A percentile compares a stretch with the other conserved stretches of the same genome.
Conservation (phyloP, 331 rosid species). For the Rhamnella rubrinervis region DNA sequence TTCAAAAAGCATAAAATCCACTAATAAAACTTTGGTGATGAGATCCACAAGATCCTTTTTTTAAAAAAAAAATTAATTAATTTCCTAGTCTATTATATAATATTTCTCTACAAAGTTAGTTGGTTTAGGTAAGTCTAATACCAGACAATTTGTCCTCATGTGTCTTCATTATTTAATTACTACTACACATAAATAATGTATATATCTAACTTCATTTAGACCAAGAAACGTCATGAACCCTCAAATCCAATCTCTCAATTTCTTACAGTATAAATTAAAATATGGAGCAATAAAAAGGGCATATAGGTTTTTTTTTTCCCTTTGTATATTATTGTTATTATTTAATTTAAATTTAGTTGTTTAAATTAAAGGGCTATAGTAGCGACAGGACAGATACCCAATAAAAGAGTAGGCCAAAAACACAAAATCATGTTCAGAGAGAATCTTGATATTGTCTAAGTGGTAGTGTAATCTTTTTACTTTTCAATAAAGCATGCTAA, state of each 20-base stretch:
- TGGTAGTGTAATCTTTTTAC: slow-evolving; percentile 13
- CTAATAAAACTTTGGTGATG: too few relatives aligned
- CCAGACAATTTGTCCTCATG: slow-evolving; percentile 48
- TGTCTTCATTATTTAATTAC: slow-evolving; percentile 15
- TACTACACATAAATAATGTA: not conserved
- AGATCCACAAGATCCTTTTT: too few relatives aligned
- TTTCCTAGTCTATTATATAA: not conserved
- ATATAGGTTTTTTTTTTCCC: not conserved
- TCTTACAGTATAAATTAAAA: not conserved
- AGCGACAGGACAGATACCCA: not conserved
- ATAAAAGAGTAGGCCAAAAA: slow-evolving; percentile 3
- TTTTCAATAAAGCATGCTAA: not conserved
- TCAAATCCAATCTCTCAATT: not conserved
- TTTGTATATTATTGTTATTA: too few relatives aligned
- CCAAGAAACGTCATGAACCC: not conserved
- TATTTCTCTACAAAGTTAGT: slow-evolving; percentile 36
- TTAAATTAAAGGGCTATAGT: not conserved
- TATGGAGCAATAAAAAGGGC: not conserved
- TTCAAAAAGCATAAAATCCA: too few relatives aligned
- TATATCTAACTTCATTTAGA: slow-evolving; percentile 18
- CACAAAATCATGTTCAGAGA: not conserved
- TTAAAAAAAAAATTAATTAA: too few relatives aligned
- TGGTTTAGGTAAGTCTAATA: slow-evolving; percentile 60
- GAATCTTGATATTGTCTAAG: slow-evolving; percentile 6
- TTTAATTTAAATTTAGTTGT: too few relatives aligned